A percentile compares a stretch with the other conserved stretches of the same genome.
phyloP scores from a whole-genome alignment of 768 basidiomycete genomes.

The Phylloporus scabripes region DNA sequence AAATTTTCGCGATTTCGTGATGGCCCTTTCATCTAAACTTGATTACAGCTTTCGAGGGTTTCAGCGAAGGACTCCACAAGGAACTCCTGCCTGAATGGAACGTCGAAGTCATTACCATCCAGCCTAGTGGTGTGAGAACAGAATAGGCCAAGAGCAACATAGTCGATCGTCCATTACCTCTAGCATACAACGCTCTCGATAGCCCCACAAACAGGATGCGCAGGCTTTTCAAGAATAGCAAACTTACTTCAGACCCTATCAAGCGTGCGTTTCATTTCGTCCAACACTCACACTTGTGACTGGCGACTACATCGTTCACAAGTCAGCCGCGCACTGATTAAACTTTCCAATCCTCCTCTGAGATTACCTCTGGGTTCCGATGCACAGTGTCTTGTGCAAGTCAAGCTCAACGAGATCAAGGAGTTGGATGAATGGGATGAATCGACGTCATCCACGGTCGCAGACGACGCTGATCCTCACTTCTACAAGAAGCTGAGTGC shows the following conservation, averaged over 20 bases:
- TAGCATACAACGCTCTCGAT: conserved; percentile 12
- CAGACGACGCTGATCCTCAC: too few species aligned
- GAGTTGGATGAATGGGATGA: too few species aligned
- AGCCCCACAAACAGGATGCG: conserved; percentile 13
- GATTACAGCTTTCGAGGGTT: conserved; percentile 22
- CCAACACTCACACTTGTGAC: neutral
- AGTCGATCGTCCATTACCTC: conserved; percentile 11
- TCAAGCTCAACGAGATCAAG: neutral
- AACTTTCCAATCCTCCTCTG: conserved; percentile 4
- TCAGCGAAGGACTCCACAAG: conserved; percentile 19
- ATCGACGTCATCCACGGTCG: too few species aligned
- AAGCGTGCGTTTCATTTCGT: too few species aligned
- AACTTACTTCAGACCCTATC: too few species aligned
- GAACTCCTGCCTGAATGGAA: conserved; percentile 18
- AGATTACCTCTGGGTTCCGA: too few species aligned
- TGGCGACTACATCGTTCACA: neutral
- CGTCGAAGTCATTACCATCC: neutral
- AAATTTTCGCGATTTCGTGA: neutral
- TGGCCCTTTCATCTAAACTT: neutral
- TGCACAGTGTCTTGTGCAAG: conserved; percentile 8
- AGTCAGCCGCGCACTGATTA: conserved; percentile 15
- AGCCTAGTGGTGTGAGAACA: conserved; percentile 11
- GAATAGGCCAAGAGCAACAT: neutral
- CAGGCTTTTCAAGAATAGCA: conserved; percentile 1
- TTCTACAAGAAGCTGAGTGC: conserved; percentile 6